A percentile compares a stretch with the other conserved stretches of the same genome.
Evolutionary conservation across 768 basidiomycete species (phyloP).

Genomic region (Pleurotus djamor): DNA sequence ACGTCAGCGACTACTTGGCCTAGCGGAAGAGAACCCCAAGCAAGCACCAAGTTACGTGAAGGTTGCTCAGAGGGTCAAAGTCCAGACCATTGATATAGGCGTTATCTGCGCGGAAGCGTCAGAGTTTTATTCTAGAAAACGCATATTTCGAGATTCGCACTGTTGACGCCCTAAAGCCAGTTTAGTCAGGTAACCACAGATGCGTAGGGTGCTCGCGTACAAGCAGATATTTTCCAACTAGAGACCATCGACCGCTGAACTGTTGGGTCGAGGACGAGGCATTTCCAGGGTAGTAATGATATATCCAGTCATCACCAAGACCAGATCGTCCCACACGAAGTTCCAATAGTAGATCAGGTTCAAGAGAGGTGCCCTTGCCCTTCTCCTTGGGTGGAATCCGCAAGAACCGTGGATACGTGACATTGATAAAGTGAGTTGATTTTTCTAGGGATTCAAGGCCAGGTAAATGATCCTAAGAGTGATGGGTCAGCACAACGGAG

Average conservation of each 20-base stretch:
- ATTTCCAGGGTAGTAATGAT: conserved; percentile 23
- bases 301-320: conserved; percentile 34
- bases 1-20: background rate
- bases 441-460: conserved; percentile 27
- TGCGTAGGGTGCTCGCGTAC: conserved; percentile 12
- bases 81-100: conserved; percentile 36
- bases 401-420: conserved; percentile 32
- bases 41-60: conserved; percentile 27
- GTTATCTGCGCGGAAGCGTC: conserved; percentile 22
- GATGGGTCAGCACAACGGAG: background rate
- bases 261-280: conserved; percentile 1
- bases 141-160: conserved; percentile 11
- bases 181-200: background rate
- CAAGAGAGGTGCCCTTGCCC: background rate
- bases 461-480: conserved; percentile 26
- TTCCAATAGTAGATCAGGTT: conserved; percentile 28
- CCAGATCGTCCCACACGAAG: conserved; percentile 31
- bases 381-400: conserved; percentile 8
- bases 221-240: conserved; percentile 30
- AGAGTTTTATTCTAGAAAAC: background rate
- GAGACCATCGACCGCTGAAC: background rate
- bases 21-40: background rate
- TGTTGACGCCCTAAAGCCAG: conserved; percentile 28
- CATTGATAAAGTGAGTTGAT: conserved; percentile 26
- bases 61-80: conserved; percentile 23